Evolutionary conservation across 106 monocot species (phyloP).

Genomic region (Dendrobium huoshanense): DNA sequence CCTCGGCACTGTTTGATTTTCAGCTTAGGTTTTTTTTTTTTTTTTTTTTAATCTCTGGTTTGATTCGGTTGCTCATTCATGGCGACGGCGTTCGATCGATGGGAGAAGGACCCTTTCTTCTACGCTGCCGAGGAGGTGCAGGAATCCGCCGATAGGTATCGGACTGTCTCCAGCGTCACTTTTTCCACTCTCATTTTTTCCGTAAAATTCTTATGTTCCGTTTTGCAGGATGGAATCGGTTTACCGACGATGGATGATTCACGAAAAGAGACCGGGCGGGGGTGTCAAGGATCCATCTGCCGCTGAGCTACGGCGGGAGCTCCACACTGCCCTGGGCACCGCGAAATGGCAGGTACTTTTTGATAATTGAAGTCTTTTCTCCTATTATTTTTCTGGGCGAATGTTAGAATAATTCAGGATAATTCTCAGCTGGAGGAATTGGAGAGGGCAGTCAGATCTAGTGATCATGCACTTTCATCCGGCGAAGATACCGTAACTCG

Average conservation of each 20-base stretch:
- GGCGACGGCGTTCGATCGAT: constrained; percentile 58
- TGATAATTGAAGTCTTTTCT: neutral
- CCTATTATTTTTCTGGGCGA: neutral
- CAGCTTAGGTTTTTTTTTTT: neutral
- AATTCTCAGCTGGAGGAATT: constrained; percentile 52
- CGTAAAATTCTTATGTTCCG: neutral
- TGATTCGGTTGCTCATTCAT: constrained; percentile 11
- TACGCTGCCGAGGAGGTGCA: constrained; percentile 71
- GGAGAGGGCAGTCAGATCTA: constrained; percentile 28
- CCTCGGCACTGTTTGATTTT: no score
- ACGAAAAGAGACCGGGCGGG: constrained; percentile 15
- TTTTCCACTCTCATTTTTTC: neutral
- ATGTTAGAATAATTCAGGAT: neutral
- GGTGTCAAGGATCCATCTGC: neutral
- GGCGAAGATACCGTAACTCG: constrained; percentile 40
- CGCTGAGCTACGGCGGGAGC: constrained; percentile 40
- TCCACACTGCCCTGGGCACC: constrained; percentile 52
- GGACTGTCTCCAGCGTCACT: neutral
- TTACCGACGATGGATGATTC: constrained; percentile 40
- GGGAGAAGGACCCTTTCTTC: constrained; percentile 77
- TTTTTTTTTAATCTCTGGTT: neutral
- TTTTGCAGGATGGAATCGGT: constrained; percentile 50
- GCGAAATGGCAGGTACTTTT: constrained; percentile 62
- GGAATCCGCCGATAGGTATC: constrained; percentile 56
- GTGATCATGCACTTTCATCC: constrained; percentile 19